Base-by-base conservation (phyloP, 768 basidiomycete genomes). In the Megacollybia marginata region DNA sequence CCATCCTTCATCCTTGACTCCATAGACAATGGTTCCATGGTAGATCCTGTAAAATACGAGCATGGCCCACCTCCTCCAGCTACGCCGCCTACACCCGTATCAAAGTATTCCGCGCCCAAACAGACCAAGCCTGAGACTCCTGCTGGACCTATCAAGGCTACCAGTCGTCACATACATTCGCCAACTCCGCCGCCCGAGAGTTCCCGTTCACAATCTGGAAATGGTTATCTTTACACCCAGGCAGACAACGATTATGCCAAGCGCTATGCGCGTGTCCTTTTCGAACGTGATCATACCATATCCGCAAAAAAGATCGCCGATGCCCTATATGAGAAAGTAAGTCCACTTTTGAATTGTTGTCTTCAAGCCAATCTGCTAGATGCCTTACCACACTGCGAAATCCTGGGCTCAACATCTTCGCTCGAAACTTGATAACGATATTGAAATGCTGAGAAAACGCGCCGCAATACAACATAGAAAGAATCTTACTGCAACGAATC, bases 1-100 rank as follows among this genome's bases (percentile, higher is more conserved):
- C 65, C 74, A 1, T 61, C 70, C 11, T 85, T 83, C 55, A 68
- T 85, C 20, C 54, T 67, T 18, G 81, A 81, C 48, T 84, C 73
- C 49, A 55, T 82, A 20, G 64, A 65, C 43, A 62, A 69, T 51
- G 62, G 68, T 16, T 61, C 53, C 15, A 46, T 85, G 32, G 49
- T 83, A 52, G 72, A 79, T 52, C 62, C 71, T 20, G 55, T 62
- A 2, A 60, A 67, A 11, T 85, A 80, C 55, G 38, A 40, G 38
- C 8, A 5, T 40, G 38, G 8, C 13, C 18, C 38, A 40, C 18
- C 38, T 16, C 35, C 35, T 40, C 38, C 38, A 40, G 15, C 38
- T 40, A 40, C 3, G 23, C 23, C 23, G 6, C 23, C 23, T 28
- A 28, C 23, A 2, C 23, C 23, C 23, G 23, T 28, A 28, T 3